Conservation (phyloP, 768 basidiomycete species). For the Naganishia vishniacii region DNA sequence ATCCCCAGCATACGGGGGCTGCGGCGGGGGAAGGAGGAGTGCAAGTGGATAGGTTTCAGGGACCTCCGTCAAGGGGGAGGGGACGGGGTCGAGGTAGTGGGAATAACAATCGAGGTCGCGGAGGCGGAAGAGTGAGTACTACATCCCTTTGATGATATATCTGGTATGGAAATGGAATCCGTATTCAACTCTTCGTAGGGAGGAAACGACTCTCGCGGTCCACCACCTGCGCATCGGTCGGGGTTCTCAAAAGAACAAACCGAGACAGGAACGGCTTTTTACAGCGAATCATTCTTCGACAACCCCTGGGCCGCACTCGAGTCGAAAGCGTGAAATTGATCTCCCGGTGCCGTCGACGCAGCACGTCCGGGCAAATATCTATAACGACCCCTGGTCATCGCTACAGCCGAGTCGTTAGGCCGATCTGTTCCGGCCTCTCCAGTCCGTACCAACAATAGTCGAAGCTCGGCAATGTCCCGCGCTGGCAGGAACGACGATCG, state of each 20-base stretch:
- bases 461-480: too few relatives aligned
- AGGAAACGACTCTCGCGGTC: neutral
- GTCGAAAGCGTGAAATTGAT: neutral
- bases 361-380: too few relatives aligned
- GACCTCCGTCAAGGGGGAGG: neutral
- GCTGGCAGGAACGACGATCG: too few relatives aligned
- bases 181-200: neutral
- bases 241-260: conserved; percentile 17
- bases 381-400: too few relatives aligned
- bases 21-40: neutral
- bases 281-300: conserved; percentile 17
- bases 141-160: too few relatives aligned
- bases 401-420: too few relatives aligned
- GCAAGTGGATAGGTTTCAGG: conserved; percentile 7
- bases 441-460: too few relatives aligned
- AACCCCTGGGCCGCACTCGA: conserved; percentile 4
- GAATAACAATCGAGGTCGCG: neutral
- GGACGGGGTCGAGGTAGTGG: neutral
- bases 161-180: neutral
- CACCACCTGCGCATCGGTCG: neutral
- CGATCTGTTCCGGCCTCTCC: too few relatives aligned
- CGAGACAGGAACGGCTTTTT: conserved; percentile 3
- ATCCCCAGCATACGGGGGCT: neutral
- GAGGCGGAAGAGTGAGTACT: neutral
- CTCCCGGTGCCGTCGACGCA: too few relatives aligned